Evolutionary conservation across 2,329 filamentous ascomycete genomes (phyloP), one percentile per base, ranked within the genome.

Genomic region (Madurella fahalii): DNA sequence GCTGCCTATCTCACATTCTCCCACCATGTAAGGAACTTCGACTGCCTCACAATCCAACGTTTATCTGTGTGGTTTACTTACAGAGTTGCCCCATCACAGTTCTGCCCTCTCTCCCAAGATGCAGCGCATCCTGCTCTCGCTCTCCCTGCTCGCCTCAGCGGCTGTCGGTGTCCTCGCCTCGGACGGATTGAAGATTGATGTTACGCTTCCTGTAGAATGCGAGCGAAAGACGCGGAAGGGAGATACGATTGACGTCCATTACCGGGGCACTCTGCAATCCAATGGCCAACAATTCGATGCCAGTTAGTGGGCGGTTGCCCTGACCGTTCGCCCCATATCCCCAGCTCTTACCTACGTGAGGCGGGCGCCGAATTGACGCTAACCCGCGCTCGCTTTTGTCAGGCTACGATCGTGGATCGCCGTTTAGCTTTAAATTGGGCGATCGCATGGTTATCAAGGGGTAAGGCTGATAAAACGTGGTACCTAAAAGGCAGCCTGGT

Each of bases 361-460:
- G 4, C 20, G 18, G 20, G 9, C 41, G 53, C 34, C 31, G 44
- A 41, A 45, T 39, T 40, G 43, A 51, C 17, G 55, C 71, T 67
- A 63, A 73, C 75, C 54, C 74, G 74, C 64, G 71, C 25, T 75
- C 62, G 70, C 72, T 53, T 20, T 73, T 69, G 9, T 30, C 44
- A 80, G 77, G 77, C 72, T 95, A 95, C 73, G 85, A 92, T 63
- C 84, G 92, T 42, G 83, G 84, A 37, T 69, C 74, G 56, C 93
- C 94, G 5, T 83, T 99, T 67, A 75, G 70, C 58, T 97, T 99
- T 75, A 84, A 77, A 59, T 76, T 99, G 32, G 94, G 94, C 37
- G 74, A 75, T 20, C 89, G 90, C 43, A 82, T 87, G 70, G 94
- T 97, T 48, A 99, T 99, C 70, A 86, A 89, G 75, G 93, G 93